Evolutionary conservation across 192 early-diverging fungal species (phyloP).

Genomic region (Umbelopsis sp.): DNA sequence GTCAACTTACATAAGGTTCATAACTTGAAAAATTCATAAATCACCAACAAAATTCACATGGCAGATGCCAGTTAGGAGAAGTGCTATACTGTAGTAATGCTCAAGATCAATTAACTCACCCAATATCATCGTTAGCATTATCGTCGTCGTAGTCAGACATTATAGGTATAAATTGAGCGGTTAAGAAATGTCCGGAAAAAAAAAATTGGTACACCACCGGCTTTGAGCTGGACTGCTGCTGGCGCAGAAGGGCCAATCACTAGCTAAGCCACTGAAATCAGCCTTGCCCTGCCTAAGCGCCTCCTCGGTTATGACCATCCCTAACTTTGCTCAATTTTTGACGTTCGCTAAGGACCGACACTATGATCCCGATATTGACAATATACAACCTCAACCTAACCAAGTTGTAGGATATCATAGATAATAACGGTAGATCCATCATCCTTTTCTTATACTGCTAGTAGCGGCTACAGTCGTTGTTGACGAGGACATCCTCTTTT

Average conservation of each 20-base stretch:
- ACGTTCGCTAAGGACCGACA: too few relatives aligned
- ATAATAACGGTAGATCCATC: too few relatives aligned
- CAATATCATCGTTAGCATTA: slow-evolving; percentile 19
- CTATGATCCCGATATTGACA: too few relatives aligned
- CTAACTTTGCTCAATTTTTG: too few relatives aligned
- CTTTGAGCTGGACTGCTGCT: neutral
- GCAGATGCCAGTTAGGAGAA: neutral
- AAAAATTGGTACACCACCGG: neutral
- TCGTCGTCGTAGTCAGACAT: slow-evolving; percentile 29
- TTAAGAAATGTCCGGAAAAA: slow-evolving; percentile 3
- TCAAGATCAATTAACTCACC: neutral
- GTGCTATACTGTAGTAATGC: too few relatives aligned
- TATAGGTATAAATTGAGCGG: neutral
- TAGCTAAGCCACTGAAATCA: neutral
- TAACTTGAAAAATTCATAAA: neutral
- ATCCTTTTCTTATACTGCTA: too few relatives aligned
- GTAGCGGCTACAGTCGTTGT: too few relatives aligned
- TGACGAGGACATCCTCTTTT: too few relatives aligned
- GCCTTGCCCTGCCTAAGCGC: too few relatives aligned
- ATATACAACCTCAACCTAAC: too few relatives aligned
- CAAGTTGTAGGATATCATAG: too few relatives aligned
- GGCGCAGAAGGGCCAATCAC: neutral
- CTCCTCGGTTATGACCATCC: too few relatives aligned
- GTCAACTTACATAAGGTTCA: slow-evolving; percentile 15
- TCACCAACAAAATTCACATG: neutral